phyloP scores from a whole-genome alignment of 345 rosid species.

The Pistacia atlantica region DNA sequence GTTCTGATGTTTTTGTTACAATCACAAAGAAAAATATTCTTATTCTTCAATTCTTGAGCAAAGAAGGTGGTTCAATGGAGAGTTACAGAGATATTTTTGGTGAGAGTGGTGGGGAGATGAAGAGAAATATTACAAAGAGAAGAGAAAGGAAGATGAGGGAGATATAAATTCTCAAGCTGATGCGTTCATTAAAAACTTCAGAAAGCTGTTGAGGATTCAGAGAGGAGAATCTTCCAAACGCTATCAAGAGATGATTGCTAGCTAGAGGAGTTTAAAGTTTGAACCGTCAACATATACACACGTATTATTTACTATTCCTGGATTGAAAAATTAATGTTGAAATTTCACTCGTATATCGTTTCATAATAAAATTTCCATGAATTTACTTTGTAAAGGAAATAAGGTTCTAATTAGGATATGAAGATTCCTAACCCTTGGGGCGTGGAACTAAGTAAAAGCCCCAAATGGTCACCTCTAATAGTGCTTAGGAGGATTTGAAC shows the following conservation, averaged over 20 bases:
- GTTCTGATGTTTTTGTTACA: not conserved
- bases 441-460: not conserved
- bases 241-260: conserved; percentile 25
- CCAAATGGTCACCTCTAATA: not conserved
- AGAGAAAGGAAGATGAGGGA: not conserved
- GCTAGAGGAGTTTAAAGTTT: conserved; percentile 19
- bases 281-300: not conserved
- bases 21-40: not conserved
- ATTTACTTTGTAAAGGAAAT: not conserved
- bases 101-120: not conserved
- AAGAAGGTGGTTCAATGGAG: conserved; percentile 5
- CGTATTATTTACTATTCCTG: too few species aligned
- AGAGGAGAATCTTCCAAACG: conserved; percentile 33
- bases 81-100: not conserved
- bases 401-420: not conserved
- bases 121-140: not conserved
- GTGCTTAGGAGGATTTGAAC: not conserved
- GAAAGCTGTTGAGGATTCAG: conserved; percentile 33
- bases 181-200: conserved; percentile 41
- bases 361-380: not conserved
- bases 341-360: too few species aligned
- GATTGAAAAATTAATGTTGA: too few species aligned
- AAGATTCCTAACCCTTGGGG: not conserved
- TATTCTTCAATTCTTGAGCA: too few species aligned
- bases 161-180: conserved; percentile 27